Percentiles rank a stretch among this genome's conserved stretches.
phyloP scores from a whole-genome alignment of 495 filamentous ascomycete genomes.

The Tuber borchii region DNA sequence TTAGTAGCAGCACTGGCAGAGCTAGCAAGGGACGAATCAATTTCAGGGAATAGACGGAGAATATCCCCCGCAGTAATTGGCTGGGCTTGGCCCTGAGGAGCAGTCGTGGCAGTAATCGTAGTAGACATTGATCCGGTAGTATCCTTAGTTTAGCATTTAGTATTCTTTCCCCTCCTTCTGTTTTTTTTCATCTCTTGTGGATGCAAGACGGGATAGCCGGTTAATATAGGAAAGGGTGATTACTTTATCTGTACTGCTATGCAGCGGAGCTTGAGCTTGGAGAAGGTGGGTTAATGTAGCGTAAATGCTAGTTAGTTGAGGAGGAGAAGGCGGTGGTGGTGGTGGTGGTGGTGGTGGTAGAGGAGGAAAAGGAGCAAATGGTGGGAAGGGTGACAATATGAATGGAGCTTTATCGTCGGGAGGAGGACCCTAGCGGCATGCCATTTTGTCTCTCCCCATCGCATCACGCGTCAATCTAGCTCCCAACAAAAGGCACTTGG shows the following conservation, averaged over 20 bases:
- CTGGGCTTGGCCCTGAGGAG: constrained; percentile 40
- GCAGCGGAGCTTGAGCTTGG: not conserved
- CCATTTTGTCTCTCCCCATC: not conserved
- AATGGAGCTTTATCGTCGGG: not conserved
- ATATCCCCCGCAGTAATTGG: constrained; percentile 80
- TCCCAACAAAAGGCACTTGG: not conserved
- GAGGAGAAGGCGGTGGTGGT: not conserved
- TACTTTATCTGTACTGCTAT: not conserved
- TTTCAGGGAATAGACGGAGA: constrained; percentile 84
- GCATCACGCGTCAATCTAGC: not conserved
- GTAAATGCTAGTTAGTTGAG: not conserved
- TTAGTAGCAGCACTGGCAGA: constrained; percentile 28
- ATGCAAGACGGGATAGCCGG: not conserved
- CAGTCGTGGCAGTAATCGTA: constrained; percentile 45
- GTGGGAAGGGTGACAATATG: not conserved
- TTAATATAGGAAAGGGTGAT: not conserved
- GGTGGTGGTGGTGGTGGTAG: not conserved
- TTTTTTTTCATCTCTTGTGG: not conserved
- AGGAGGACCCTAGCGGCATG: not conserved
- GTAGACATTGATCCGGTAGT: constrained; percentile 30
- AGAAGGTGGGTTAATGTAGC: not conserved
- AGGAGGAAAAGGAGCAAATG: not conserved
- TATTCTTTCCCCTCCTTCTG: not conserved
- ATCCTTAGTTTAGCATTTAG: not conserved
- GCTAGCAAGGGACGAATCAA: constrained; percentile 71